Percentiles rank a stretch among this genome's conserved stretches.
These are phyloP conservation scores for Sicyos edulis DNA, from an alignment of 306 rosid species.

Conservation along the genomic window DNA sequence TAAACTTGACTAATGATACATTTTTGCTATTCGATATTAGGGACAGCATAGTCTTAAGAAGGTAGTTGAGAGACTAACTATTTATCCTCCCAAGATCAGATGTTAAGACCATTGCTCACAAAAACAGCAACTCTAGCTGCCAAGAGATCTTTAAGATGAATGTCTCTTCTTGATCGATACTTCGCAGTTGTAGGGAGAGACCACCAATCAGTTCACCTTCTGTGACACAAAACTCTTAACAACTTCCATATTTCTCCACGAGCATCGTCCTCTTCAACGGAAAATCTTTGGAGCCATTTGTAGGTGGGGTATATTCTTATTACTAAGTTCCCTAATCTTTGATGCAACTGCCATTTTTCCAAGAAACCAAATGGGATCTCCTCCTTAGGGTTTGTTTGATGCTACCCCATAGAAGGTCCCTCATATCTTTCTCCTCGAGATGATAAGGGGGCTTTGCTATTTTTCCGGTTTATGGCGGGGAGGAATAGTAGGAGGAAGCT, in stretches of 20 bases:
- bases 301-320: not conserved
- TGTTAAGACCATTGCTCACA: not conserved
- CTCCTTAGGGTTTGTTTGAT: not conserved
- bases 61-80: not conserved
- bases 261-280: not conserved
- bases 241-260: not conserved
- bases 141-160: not conserved
- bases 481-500: not conserved
- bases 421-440: not conserved
- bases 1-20: not conserved
- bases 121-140: not conserved
- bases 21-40: not conserved
- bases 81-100: not conserved
- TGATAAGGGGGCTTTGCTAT: not conserved
- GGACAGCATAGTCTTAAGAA: not conserved
- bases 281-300: not conserved
- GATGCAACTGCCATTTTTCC: too few relatives aligned
- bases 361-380: not conserved
- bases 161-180: not conserved
- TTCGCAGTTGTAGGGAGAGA: not conserved
- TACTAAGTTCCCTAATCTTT: constrained; percentile 1
- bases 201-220: not conserved
- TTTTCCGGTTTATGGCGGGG: not conserved
- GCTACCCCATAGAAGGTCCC: not conserved
- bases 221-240: not conserved